Evolutionary conservation across 2,329 filamentous ascomycete species (phyloP).

Genomic region (Nemania sp.): DNA sequence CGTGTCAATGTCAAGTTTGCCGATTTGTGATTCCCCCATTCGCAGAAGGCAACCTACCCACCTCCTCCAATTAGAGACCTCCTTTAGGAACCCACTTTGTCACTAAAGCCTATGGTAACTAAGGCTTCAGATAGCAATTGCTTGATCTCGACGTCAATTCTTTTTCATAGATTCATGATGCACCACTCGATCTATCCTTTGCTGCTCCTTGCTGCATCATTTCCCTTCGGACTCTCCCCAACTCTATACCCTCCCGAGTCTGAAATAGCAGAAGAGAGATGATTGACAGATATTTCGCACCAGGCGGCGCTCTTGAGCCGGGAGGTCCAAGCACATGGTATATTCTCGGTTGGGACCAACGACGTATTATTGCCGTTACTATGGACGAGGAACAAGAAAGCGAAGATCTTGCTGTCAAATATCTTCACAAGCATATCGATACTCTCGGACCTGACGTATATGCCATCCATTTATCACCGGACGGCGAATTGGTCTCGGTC

Average conservation of each 20-base stretch:
- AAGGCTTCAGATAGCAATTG: no score
- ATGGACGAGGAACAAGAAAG: constrained; percentile 9
- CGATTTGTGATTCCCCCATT: no score
- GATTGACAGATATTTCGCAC: constrained; percentile 5
- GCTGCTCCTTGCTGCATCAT: background rate
- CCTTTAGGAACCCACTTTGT: no score
- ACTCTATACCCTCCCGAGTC: background rate
- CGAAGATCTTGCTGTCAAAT: background rate
- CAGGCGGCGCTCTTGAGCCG: background rate
- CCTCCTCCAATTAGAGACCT: no score
- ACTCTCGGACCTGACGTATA: background rate
- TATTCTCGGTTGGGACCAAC: constrained; percentile 8
- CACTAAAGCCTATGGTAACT: no score
- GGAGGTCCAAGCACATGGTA: constrained; percentile 5
- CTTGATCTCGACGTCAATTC: no score
- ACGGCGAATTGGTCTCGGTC: background rate
- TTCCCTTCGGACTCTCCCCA: background rate
- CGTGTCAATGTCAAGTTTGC: no score
- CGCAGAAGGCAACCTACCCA: no score
- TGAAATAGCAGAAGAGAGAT: constrained; percentile 2
- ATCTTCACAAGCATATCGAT: constrained; percentile 6
- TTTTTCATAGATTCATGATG: no score
- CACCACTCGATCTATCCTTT: background rate
- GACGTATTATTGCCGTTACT: constrained; percentile 8
- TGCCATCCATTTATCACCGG: constrained; percentile 3